phyloP scores from a whole-genome alignment of 257 asterid genomes.

The Nyctanthes arbortristis region DNA sequence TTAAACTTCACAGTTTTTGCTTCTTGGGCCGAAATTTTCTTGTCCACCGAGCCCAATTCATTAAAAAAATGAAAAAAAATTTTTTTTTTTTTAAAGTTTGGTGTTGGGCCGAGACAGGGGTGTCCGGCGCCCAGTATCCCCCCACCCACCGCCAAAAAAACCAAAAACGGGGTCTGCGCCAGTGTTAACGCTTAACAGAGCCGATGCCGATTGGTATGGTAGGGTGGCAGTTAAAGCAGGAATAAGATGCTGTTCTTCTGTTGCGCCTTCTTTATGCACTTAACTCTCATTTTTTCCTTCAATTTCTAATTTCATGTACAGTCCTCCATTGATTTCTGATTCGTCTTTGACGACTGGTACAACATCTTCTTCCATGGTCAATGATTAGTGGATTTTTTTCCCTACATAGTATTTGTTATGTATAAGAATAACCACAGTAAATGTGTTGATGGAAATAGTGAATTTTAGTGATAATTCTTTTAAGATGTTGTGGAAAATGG shows the following conservation, averaged over 20 bases:
- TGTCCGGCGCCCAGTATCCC: too few relatives aligned
- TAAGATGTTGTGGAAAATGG: conserved; percentile 77
- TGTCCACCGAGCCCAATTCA: too few relatives aligned
- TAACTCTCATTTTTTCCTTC: conserved; percentile 85
- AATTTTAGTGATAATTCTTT: conserved; percentile 18
- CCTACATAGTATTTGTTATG: conserved; percentile 51
- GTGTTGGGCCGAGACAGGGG: too few relatives aligned
- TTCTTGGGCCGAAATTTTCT: too few relatives aligned
- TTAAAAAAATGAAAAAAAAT: too few relatives aligned
- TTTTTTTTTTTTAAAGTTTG: too few relatives aligned
- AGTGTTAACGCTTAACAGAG: too few relatives aligned
- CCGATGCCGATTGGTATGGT: too few relatives aligned
- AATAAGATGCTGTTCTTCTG: conserved; percentile 95
- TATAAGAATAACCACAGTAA: conserved; percentile 28
- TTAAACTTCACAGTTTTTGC: too few relatives aligned
- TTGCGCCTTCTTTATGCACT: conserved; percentile 90
- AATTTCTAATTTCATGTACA: conserved; percentile 40
- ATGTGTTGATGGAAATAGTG: conserved; percentile 30
- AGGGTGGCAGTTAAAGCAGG: conserved; percentile 97
- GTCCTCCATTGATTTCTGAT: conserved; percentile 23
- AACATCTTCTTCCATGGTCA: conserved; percentile 31
- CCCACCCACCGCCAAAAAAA: too few relatives aligned
- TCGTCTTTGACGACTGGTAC: conserved; percentile 25
- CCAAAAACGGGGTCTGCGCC: too few relatives aligned
- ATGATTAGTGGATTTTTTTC: conserved; percentile 63